Evolutionary conservation across 768 basidiomycete species (phyloP).

Genomic region (Clavaria fumosa): DNA sequence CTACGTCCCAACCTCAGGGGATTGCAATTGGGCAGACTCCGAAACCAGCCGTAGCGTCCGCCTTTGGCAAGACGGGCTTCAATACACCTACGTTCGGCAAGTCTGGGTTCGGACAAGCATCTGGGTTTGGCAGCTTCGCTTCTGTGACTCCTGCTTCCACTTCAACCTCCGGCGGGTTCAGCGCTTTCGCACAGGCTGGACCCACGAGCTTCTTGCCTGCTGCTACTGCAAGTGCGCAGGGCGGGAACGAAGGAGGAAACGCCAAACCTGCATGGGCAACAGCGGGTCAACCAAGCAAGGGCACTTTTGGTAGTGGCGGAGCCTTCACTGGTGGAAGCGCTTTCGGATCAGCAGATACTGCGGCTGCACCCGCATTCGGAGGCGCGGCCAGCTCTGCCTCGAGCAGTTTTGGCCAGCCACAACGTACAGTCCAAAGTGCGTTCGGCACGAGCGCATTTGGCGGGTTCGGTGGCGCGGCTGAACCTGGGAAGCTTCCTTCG

Average conservation of each 20-base stretch:
- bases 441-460: no score
- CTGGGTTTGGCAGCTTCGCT: not conserved
- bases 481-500: not conserved
- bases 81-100: not conserved
- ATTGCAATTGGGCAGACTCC: not conserved
- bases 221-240: constrained; percentile 3
- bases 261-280: not conserved
- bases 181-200: not conserved
- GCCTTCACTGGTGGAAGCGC: not conserved
- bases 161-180: not conserved
- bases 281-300: not conserved
- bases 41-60: not conserved
- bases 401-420: no score
- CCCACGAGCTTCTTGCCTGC: constrained; percentile 1
- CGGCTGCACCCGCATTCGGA: no score
- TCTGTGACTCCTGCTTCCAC: not conserved
- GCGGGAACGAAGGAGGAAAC: no score
- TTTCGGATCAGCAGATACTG: no score
- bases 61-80: not conserved
- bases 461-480: not conserved
- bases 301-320: not conserved
- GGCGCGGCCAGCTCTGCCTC: no score
- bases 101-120: not conserved
- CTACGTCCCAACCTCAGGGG: not conserved
- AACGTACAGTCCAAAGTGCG: no score